phyloP scores from a whole-genome alignment of 2,329 filamentous ascomycete genomes.

The Onygenales sp. region DNA sequence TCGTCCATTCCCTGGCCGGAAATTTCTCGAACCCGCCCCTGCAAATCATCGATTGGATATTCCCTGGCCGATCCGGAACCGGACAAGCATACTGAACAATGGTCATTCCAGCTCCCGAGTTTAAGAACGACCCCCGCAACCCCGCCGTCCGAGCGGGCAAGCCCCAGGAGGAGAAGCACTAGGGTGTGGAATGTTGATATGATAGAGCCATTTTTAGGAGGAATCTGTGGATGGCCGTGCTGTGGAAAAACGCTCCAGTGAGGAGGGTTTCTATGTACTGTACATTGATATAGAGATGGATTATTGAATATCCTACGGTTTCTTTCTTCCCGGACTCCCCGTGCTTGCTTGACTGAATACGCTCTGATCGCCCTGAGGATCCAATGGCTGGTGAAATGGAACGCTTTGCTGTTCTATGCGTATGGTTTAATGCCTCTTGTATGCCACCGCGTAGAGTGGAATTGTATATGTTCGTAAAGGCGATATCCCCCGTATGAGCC shows the following conservation, averaged over 20 bases:
- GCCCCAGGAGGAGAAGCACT: conserved; percentile 22
- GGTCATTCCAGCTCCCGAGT: conserved; percentile 64
- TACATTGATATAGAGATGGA: conserved; percentile 14
- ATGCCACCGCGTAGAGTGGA: too few relatives aligned
- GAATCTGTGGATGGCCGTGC: not conserved
- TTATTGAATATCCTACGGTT: conserved; percentile 3
- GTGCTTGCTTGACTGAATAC: too few relatives aligned
- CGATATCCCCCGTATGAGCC: not conserved
- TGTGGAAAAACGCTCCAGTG: not conserved
- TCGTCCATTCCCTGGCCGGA: conserved; percentile 2
- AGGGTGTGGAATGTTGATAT: conserved; percentile 11
- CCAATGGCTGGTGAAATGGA: too few relatives aligned
- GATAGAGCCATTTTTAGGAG: not conserved
- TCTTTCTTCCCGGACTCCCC: not conserved
- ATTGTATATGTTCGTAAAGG: too few relatives aligned
- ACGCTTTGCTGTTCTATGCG: too few relatives aligned
- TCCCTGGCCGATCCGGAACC: too few relatives aligned
- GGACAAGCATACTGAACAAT: not conserved
- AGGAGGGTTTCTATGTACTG: conserved; percentile 2
- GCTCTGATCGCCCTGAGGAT: too few relatives aligned
- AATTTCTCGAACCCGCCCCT: conserved; percentile 39
- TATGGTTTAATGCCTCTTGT: too few relatives aligned
- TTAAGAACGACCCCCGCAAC: conserved; percentile 94
- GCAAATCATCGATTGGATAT: conserved; percentile 47
- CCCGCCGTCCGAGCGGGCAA: conserved; percentile 31